Percentiles rank a stretch among this genome's conserved stretches.
Evolutionary conservation across 2,329 filamentous ascomycete genomes (phyloP).

Genomic region (Botryotinia globosa): DNA sequence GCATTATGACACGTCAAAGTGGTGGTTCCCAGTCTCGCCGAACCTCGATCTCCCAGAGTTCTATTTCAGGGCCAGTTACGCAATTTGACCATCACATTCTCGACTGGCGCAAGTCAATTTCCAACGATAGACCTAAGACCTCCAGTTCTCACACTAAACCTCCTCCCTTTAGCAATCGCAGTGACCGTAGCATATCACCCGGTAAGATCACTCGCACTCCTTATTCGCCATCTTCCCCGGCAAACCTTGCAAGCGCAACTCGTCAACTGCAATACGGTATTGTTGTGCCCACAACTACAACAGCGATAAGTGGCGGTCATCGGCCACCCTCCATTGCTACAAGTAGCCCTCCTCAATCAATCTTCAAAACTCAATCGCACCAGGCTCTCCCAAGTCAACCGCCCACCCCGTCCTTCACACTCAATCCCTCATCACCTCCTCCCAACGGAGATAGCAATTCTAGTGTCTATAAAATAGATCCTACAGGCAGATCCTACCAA

Average conservation of each 20-base stretch:
- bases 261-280: slow-evolving; percentile 34
- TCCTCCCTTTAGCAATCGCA: slow-evolving; percentile 40
- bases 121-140: slow-evolving; percentile 45
- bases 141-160: slow-evolving; percentile 22
- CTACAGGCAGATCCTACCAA: slow-evolving; percentile 44
- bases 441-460: neutral
- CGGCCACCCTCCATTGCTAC: slow-evolving; percentile 32
- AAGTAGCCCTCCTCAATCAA: slow-evolving; percentile 30
- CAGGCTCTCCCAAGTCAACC: slow-evolving; percentile 13
- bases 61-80: slow-evolving; percentile 34
- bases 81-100: slow-evolving; percentile 76
- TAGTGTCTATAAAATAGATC: slow-evolving; percentile 41
- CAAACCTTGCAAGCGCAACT: slow-evolving; percentile 33
- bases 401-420: slow-evolving; percentile 16
- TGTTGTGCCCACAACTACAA: slow-evolving; percentile 18
- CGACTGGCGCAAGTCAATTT: slow-evolving; percentile 76
- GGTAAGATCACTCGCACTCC: slow-evolving; percentile 40
- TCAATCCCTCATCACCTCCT: slow-evolving; percentile 6
- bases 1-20: slow-evolving; percentile 49
- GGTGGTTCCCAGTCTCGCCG: slow-evolving; percentile 43
- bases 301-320: neutral
- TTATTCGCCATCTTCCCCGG: slow-evolving; percentile 26
- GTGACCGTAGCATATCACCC: slow-evolving; percentile 55
- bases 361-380: slow-evolving; percentile 8
- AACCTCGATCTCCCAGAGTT: slow-evolving; percentile 43